Evolutionary conservation across 768 basidiomycete genomes (phyloP), one percentile per base, ranked within the genome.

Genomic region (Termitomyces sp.): DNA sequence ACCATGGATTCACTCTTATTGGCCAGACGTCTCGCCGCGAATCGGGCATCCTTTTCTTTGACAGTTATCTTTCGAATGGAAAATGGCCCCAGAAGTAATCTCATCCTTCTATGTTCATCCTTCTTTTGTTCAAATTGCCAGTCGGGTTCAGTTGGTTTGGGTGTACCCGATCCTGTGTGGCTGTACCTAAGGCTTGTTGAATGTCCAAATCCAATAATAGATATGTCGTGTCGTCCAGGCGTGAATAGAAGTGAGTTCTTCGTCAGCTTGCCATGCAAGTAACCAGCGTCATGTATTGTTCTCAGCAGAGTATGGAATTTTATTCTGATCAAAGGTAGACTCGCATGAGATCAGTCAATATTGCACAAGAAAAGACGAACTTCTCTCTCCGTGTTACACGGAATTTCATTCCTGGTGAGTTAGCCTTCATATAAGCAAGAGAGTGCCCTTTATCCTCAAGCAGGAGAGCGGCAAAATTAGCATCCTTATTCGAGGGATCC

Each of bases 191-290:
- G 55, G 16, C 42, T 44, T 6, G 2, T 47, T 20, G 46, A 20
- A 18, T 54, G 20, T 41, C 44, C 30, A 31, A 47, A 57, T 49
- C 55, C 55, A 18, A 57, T 16, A 13, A 57, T 58, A 15, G 57
- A 58, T 16, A 58, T 13, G 13, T 45, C 33, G 8, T 20, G 8
- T 27, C 9, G 48, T 45, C 22, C 20, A 24, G 34, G 49, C 20
- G 11, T n/a, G 18, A 58, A 58, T 31, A 58, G 16, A 8, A 58
- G 42, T 13, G 41, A 51, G 12, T 44, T 52, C 12, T 24, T 9
- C 12, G 57, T 58, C 50, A 58, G 16, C 11, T 52, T 58, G 2
- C 57, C 50, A n/a, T 58, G 49, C 39, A 51, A 15, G 7, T 44
- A 58, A 16, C 49, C 57, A 20, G 49, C 49, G 15, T 41, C 39